These are phyloP conservation scores for Trypanosoma vivax DNA, from an alignment of 208 protist species.

Conservation along the genomic window DNA sequence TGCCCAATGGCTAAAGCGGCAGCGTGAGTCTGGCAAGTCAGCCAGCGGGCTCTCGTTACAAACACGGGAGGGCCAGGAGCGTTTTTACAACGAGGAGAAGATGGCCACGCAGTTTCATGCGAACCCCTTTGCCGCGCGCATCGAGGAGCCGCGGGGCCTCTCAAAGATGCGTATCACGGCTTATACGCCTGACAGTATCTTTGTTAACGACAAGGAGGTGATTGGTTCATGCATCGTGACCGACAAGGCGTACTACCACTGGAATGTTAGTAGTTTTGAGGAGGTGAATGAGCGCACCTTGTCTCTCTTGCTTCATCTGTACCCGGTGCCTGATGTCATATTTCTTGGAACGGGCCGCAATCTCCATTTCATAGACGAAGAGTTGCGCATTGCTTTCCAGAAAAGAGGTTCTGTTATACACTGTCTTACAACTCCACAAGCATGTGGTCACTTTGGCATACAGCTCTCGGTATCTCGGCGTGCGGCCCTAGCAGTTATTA, in stretches of 20 bases:
- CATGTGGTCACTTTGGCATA: conserved; percentile 75
- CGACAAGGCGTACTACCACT: conserved; percentile 82
- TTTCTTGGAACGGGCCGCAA: conserved; percentile 84
- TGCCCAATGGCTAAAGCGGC: conserved; percentile 83
- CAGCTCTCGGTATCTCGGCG: conserved; percentile 79
- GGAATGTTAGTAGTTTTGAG: conserved; percentile 85
- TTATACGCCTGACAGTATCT: conserved; percentile 85
- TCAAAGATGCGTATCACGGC: conserved; percentile 69
- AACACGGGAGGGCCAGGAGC: conserved; percentile 77
- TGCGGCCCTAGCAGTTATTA: conserved; percentile 73
- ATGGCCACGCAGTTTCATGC: conserved; percentile 89
- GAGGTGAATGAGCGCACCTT: conserved; percentile 83
- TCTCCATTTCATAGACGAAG: conserved; percentile 84
- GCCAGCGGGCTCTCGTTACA: conserved; percentile 68
- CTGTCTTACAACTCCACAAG: conserved; percentile 82
- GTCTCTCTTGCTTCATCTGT: conserved; percentile 77
- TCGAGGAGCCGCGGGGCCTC: conserved; percentile 72
- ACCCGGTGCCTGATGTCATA: conserved; percentile 82
- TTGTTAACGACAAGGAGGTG: conserved; percentile 85
- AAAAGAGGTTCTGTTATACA: conserved; percentile 82
- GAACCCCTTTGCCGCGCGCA: conserved; percentile 77
- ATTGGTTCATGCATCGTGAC: conserved; percentile 89
- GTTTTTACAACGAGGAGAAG: conserved; percentile 90
- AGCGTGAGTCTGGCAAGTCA: conserved; percentile 74
- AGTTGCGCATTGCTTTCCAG: conserved; percentile 79